phyloP scores from a whole-genome alignment of 495 filamentous ascomycete species.

The Xylaria telfairii region DNA sequence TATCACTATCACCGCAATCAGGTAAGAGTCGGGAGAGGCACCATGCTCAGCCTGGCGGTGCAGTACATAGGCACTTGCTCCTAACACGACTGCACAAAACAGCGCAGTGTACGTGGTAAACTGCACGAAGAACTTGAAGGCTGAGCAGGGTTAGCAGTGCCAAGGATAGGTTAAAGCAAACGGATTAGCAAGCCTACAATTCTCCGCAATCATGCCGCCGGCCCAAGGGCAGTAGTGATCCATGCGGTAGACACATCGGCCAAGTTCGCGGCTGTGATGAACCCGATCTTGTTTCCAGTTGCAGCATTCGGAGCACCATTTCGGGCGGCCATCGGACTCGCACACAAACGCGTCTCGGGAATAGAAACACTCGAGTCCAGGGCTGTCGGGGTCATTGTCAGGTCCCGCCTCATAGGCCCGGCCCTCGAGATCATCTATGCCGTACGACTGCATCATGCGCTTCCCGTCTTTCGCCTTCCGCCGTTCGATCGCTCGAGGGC shows the following conservation, averaged over 20 bases:
- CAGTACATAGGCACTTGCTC: constrained; percentile 47
- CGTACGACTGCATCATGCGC: constrained; percentile 32
- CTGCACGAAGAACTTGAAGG: constrained; percentile 89
- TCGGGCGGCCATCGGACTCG: constrained; percentile 76
- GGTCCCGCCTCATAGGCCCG: constrained; percentile 41
- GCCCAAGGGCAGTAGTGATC: constrained; percentile 98
- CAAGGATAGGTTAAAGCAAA: not conserved
- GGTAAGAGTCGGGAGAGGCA: constrained; percentile 41
- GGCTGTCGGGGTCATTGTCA: constrained; percentile 50
- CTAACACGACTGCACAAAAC: constrained; percentile 69
- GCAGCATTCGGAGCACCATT: constrained; percentile 78
- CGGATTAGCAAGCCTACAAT: constrained; percentile 43
- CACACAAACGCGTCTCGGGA: constrained; percentile 83
- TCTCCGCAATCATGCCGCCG: constrained; percentile 86
- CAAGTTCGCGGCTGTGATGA: constrained; percentile 83
- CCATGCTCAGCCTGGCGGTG: constrained; percentile 32
- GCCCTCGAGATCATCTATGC: constrained; percentile 49
- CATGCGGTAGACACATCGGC: constrained; percentile 84
- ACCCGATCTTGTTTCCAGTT: constrained; percentile 85
- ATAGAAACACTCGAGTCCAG: constrained; percentile 67
- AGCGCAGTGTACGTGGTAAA: constrained; percentile 74
- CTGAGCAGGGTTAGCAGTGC: constrained; percentile 39
- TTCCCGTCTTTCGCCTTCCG: constrained; percentile 31
- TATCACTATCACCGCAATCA: constrained; percentile 46
- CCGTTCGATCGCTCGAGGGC: constrained; percentile 47